phyloP scores from a whole-genome alignment of 495 filamentous ascomycete genomes.

The Xanthoparmelia taractica region DNA sequence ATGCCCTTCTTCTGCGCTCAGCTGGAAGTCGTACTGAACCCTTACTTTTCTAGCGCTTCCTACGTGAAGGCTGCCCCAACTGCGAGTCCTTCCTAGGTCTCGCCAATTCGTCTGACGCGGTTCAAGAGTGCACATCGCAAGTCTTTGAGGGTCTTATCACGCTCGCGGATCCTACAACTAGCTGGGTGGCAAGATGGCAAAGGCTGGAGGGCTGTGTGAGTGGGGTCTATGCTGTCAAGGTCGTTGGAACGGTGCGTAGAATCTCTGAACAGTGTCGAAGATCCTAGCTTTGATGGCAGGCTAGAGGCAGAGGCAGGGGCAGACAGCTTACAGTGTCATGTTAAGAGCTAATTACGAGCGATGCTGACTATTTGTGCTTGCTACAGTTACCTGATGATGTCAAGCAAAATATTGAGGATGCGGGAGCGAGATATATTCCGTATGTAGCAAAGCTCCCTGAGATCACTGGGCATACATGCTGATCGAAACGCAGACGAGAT shows the following conservation, averaged over 20 bases:
- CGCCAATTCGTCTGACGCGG: constrained; percentile 63
- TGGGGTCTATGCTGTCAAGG: constrained; percentile 90
- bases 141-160: constrained; percentile 88
- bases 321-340: background rate
- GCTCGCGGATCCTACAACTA: constrained; percentile 63
- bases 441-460: constrained; percentile 26
- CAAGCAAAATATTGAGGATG: constrained; percentile 57
- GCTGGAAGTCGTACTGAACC: background rate
- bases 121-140: constrained; percentile 88
- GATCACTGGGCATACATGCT: constrained; percentile 3
- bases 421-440: constrained; percentile 63
- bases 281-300: background rate
- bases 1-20: background rate
- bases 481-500: constrained; percentile 34
- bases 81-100: constrained; percentile 87
- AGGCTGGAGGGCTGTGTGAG: constrained; percentile 77
- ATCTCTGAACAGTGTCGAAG: background rate
- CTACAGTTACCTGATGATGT: constrained; percentile 55
- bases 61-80: constrained; percentile 85
- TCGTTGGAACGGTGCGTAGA: constrained; percentile 59
- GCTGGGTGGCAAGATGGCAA: constrained; percentile 94
- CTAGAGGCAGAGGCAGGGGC: background rate
- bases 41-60: constrained; percentile 55
- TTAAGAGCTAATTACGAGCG: background rate
- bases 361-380: constrained; percentile 8